A percentile compares a stretch with the other conserved stretches of the same genome.
Evolutionary conservation across 345 rosid species (phyloP).

Genomic region (Camelina hispida): DNA sequence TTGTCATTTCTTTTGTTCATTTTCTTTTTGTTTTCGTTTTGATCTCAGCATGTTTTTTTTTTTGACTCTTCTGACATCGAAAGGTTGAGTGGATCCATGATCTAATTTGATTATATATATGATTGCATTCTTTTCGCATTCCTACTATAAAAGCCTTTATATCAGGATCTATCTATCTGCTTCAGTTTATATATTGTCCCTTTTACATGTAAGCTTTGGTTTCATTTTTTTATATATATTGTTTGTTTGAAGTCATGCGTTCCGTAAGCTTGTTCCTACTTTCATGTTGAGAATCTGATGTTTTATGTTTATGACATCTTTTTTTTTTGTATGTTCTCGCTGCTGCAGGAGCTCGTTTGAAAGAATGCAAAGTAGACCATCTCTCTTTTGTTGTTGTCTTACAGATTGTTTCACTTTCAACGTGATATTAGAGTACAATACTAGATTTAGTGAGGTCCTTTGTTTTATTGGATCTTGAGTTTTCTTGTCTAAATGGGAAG

Average conservation of each 20-base stretch:
- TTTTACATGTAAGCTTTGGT: conserved; percentile 36
- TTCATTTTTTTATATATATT: conserved; percentile 1
- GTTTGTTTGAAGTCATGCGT: not conserved
- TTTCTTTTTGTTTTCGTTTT: conserved; percentile 35
- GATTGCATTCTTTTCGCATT: conserved; percentile 22
- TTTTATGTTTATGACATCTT: conserved; percentile 20
- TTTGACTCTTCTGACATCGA: conserved; percentile 41
- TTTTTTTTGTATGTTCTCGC: not conserved
- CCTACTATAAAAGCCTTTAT: conserved; percentile 1
- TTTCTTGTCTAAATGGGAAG: conserved; percentile 30
- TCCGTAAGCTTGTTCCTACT: conserved; percentile 5
- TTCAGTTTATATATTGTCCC: conserved; percentile 35
- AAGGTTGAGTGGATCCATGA: conserved; percentile 32
- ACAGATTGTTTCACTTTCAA: conserved; percentile 19
- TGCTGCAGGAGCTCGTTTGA: conserved; percentile 43
- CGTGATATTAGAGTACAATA: conserved; percentile 15
- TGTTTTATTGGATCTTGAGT: conserved; percentile 31
- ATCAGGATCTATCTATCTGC: conserved; percentile 8
- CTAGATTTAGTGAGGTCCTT: conserved; percentile 30
- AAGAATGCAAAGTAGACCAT: conserved; percentile 29
- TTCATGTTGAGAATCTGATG: conserved; percentile 10
- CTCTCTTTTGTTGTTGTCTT: not conserved
- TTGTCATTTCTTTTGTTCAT: conserved; percentile 42
- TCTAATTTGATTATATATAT: conserved; percentile 37
- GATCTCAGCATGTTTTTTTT: conserved; percentile 31